These are phyloP conservation scores for Candida nemodendra DNA, from an alignment of 805 yeast genomes.

Conservation along the genomic window DNA sequence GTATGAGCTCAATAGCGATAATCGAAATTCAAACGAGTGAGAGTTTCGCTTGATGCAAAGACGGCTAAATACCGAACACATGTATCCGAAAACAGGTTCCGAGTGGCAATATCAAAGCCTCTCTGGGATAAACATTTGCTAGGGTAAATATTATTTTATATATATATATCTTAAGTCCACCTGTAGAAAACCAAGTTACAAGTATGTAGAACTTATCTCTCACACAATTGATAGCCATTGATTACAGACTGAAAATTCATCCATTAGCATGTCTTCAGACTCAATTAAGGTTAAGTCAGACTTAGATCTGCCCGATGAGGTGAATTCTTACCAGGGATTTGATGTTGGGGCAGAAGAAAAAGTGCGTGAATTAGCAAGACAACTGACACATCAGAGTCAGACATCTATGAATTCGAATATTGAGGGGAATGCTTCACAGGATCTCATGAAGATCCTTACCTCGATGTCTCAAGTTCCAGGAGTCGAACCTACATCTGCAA, in stretches of 20 bases:
- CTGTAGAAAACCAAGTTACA: too few relatives aligned
- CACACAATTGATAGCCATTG: background rate
- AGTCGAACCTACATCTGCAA: slow-evolving; percentile 34
- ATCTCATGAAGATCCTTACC: slow-evolving; percentile 38
- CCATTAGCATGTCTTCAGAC: slow-evolving; percentile 13
- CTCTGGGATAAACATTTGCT: too few relatives aligned
- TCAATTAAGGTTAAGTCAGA: slow-evolving; percentile 28
- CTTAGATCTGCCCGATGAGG: slow-evolving; percentile 8
- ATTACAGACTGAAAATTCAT: too few relatives aligned
- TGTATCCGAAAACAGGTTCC: too few relatives aligned
- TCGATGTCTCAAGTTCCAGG: slow-evolving; percentile 57
- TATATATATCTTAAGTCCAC: too few relatives aligned
- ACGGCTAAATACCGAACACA: too few relatives aligned
- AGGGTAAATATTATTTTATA: too few relatives aligned
- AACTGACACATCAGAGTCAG: slow-evolving; percentile 26
- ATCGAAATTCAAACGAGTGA: too few relatives aligned
- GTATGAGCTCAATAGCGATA: too few relatives aligned
- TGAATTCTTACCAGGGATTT: slow-evolving; percentile 37
- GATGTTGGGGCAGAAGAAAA: slow-evolving; percentile 31
- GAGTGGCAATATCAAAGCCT: too few relatives aligned
- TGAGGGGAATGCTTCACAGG: slow-evolving; percentile 4
- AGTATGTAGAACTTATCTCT: background rate
- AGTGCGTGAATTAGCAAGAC: slow-evolving; percentile 44
- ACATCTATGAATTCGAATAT: slow-evolving; percentile 2
- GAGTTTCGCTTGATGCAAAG: too few relatives aligned